Evolutionary conservation across 345 rosid genomes (phyloP).

Genomic region (Camelina hispida): DNA sequence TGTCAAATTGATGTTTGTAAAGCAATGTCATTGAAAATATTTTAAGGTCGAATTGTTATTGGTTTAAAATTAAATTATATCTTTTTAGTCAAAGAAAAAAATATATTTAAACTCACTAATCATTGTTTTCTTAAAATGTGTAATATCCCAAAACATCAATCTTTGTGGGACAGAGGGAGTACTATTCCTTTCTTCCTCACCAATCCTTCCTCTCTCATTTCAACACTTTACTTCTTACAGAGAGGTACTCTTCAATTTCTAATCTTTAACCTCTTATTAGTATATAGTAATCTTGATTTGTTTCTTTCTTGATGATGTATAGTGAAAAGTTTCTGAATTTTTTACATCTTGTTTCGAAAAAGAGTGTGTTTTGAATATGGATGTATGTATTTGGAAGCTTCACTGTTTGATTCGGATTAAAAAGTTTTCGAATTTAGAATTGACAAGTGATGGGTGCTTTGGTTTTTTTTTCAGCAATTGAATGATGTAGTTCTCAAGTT

Average conservation of each 20-base stretch:
- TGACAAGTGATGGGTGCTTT: background rate
- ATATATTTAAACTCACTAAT: too few relatives aligned
- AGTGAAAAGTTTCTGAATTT: background rate
- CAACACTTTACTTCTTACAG: slow-evolving; percentile 31
- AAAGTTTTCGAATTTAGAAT: background rate
- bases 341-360: background rate
- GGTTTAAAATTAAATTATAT: too few relatives aligned
- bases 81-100: too few relatives aligned
- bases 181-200: slow-evolving; percentile 40
- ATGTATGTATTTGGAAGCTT: background rate
- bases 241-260: slow-evolving; percentile 19
- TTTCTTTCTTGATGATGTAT: background rate
- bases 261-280: background rate
- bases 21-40: too few relatives aligned
- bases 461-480: slow-evolving; percentile 9
- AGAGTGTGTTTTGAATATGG: background rate
- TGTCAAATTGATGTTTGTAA: too few relatives aligned
- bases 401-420: slow-evolving; percentile 14
- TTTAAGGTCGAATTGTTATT: too few relatives aligned
- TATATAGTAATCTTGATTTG: background rate
- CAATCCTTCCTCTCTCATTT: slow-evolving; percentile 32
- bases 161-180: too few relatives aligned
- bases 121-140: too few relatives aligned
- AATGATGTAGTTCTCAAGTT: slow-evolving; percentile 23
- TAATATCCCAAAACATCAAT: too few relatives aligned